Evolutionary conservation across 2,329 filamentous ascomycete genomes (phyloP).

Genomic region (Pestalotiopsis sp.): DNA sequence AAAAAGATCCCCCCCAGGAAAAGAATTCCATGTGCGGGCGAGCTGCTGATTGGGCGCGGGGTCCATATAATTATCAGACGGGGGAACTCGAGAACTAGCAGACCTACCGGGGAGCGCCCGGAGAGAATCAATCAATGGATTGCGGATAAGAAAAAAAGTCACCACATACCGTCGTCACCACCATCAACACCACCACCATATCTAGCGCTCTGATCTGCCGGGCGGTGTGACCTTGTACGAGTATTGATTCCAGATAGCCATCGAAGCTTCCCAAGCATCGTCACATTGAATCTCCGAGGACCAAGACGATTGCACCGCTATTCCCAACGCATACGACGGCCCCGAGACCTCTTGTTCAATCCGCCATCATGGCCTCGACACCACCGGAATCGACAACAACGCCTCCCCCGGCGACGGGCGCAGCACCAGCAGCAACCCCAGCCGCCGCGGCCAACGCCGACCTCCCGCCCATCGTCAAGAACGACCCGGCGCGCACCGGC

Average conservation of each 20-base stretch:
- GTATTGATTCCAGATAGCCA: background rate
- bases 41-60: background rate
- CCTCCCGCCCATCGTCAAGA: slow-evolving; percentile 42
- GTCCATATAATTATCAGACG: background rate
- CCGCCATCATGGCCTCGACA: background rate
- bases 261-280: background rate
- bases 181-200: background rate
- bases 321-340: no score
- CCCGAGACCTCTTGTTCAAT: no score
- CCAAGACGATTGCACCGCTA: background rate
- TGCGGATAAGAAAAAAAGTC: background rate
- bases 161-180: background rate
- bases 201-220: slow-evolving; percentile 3
- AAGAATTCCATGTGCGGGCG: background rate
- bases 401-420: slow-evolving; percentile 4
- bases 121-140: background rate
- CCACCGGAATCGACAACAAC: background rate
- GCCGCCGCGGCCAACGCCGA: slow-evolving; percentile 12
- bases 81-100: background rate
- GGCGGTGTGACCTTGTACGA: slow-evolving; percentile 7
- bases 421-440: slow-evolving; percentile 13
- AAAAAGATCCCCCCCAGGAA: background rate
- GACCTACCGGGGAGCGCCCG: background rate
- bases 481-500: slow-evolving; percentile 61
- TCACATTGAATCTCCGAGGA: no score